phyloP scores from a whole-genome alignment of 2,329 filamentous ascomycete species.

The Calonectria naviculata region DNA sequence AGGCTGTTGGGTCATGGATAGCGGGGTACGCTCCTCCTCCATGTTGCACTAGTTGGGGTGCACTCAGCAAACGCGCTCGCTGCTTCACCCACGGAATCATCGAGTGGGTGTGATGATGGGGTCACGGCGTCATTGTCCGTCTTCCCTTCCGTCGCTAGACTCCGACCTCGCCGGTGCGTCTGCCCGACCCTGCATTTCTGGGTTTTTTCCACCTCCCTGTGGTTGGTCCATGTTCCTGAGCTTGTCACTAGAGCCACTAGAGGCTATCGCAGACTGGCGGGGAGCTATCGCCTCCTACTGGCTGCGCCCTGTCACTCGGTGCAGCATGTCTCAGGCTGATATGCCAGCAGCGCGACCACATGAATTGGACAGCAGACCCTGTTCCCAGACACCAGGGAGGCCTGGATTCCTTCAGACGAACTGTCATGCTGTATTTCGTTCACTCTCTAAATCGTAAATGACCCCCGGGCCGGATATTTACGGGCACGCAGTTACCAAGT shows the following conservation, averaged over 20 bases:
- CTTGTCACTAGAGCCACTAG: background rate
- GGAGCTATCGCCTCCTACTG: background rate
- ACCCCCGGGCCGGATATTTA: background rate
- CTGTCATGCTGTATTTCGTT: background rate
- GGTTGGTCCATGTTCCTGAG: conserved; percentile 8
- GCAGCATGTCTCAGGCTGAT: conserved; percentile 31
- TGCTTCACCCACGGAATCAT: background rate
- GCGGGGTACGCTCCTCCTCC: background rate
- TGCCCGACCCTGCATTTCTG: background rate
- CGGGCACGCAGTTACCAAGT: background rate
- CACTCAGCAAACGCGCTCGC: background rate
- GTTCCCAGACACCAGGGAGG: conserved; percentile 9
- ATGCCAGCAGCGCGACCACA: conserved; percentile 25
- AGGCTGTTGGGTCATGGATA: background rate
- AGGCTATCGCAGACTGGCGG: background rate
- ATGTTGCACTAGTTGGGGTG: background rate
- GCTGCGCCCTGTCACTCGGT: conserved; percentile 6
- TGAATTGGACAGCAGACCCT: conserved; percentile 33
- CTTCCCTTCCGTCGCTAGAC: background rate
- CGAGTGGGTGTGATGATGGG: conserved; percentile 36
- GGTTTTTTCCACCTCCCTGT: background rate
- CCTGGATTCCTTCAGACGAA: background rate
- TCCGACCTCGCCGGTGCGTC: background rate
- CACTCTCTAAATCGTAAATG: background rate
- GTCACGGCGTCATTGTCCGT: conserved; percentile 38